A percentile compares a stretch with the other conserved stretches of the same genome.
phyloP scores from a whole-genome alignment of 169 alveolate genomes.

The Cyclospora cayetanensis region DNA sequence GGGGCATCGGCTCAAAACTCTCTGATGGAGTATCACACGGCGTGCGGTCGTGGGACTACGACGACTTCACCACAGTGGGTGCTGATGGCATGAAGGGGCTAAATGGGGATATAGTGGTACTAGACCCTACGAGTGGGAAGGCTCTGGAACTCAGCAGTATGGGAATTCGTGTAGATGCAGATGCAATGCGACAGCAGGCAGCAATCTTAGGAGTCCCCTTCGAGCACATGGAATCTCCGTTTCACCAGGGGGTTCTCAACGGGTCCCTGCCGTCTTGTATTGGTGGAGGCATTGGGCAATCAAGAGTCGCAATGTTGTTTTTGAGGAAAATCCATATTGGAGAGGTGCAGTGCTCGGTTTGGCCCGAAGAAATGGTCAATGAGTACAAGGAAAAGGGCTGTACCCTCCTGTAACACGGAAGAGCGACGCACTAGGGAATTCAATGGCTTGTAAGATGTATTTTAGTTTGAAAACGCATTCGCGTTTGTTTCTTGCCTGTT shows the following conservation, averaged over 20 bases:
- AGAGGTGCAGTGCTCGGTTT: conserved; percentile 53
- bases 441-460: too few species aligned
- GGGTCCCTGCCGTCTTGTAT: conserved; percentile 28
- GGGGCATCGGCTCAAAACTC: conserved; percentile 12
- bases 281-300: conserved; percentile 60
- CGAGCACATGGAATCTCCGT: conserved; percentile 23
- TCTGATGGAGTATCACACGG: conserved; percentile 18
- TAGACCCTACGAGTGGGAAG: conserved; percentile 41
- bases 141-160: conserved; percentile 38
- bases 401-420: conserved; percentile 1
- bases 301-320: conserved; percentile 53
- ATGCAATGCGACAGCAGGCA: conserved; percentile 35
- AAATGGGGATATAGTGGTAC: conserved; percentile 45
- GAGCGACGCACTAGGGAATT: too few species aligned
- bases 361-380: conserved; percentile 34
- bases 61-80: conserved; percentile 34
- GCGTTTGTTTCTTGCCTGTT: too few species aligned
- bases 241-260: not conserved
- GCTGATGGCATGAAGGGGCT: conserved; percentile 15
- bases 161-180: conserved; percentile 49
- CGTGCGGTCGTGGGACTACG: conserved; percentile 50
- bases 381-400: not conserved
- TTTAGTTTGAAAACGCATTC: too few species aligned
- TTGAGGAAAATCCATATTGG: conserved; percentile 33
- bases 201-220: not conserved